These are phyloP conservation scores for Monosporascus ibericus DNA, from an alignment of 2,329 filamentous ascomycete genomes.

Conservation along the genomic window DNA sequence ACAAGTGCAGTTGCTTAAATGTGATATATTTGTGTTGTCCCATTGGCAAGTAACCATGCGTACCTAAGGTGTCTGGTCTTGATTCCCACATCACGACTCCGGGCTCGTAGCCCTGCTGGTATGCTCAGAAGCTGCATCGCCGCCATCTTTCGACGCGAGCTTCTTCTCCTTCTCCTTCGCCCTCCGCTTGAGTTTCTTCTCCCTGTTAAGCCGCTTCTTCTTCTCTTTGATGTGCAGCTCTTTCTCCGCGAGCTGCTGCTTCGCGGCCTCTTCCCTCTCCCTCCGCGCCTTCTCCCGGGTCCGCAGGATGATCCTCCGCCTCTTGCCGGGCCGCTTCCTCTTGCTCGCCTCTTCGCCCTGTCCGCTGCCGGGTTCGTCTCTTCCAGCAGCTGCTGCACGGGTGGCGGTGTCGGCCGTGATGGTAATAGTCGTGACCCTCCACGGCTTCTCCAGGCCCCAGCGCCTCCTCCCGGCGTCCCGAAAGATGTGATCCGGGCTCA, in stretches of 20 bases:
- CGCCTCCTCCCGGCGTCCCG: constrained; percentile 34
- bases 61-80: no score
- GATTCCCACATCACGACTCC: background rate
- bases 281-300: constrained; percentile 36
- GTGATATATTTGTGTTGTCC: no score
- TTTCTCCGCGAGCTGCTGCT: constrained; percentile 38
- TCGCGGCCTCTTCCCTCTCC: constrained; percentile 33
- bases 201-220: constrained; percentile 54
- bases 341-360: constrained; percentile 5
- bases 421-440: constrained; percentile 45
- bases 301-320: constrained; percentile 46
- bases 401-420: constrained; percentile 23
- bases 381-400: no score
- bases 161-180: constrained; percentile 53
- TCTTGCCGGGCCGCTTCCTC: constrained; percentile 50
- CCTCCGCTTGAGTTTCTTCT: constrained; percentile 53
- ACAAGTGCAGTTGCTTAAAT: no score
- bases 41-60: no score
- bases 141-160: constrained; percentile 17
- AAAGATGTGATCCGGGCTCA: constrained; percentile 47
- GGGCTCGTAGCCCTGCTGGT: constrained; percentile 2
- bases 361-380: no score
- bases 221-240: constrained; percentile 54
- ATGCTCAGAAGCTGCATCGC: constrained; percentile 13
- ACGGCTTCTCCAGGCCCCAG: constrained; percentile 57